Evolutionary conservation across 768 basidiomycete species (phyloP).

Genomic region (Heimioporus sp.): DNA sequence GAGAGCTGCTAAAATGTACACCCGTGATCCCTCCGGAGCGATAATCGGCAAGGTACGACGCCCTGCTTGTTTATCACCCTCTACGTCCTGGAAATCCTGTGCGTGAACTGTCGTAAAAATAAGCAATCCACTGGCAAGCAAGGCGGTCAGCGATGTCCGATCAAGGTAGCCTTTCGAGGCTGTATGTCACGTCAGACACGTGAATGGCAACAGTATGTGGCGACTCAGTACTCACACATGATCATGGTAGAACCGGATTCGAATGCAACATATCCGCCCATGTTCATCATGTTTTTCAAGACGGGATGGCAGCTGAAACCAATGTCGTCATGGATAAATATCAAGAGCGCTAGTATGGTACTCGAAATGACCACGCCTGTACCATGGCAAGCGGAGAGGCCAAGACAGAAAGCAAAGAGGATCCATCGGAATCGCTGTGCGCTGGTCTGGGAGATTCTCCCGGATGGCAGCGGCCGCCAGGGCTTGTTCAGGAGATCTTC

Average conservation of each 20-base stretch:
- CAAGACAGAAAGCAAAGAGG: conserved; percentile 30
- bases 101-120: conserved; percentile 32
- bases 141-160: conserved; percentile 15
- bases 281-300: not conserved
- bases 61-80: conserved; percentile 36
- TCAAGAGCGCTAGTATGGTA: conserved; percentile 10
- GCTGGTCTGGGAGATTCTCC: conserved; percentile 33
- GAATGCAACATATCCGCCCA: not conserved
- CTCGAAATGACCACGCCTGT: conserved; percentile 28
- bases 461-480: conserved; percentile 42
- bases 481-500: conserved; percentile 43
- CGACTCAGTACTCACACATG: not conserved
- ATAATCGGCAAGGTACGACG: conserved; percentile 41
- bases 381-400: conserved; percentile 31
- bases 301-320: conserved; percentile 15
- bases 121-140: conserved; percentile 3
- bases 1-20: conserved; percentile 16
- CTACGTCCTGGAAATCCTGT: conserved; percentile 36
- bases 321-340: conserved; percentile 36
- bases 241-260: not conserved
- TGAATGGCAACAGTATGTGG: too few relatives aligned
- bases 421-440: conserved; percentile 36
- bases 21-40: conserved; percentile 26
- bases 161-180: not conserved
- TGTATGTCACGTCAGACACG: too few relatives aligned